Percentiles rank a stretch among this genome's conserved stretches.
phyloP scores from a whole-genome alignment of 371 early-diverging fungal species.

The Syncephalastrum contaminatum region DNA sequence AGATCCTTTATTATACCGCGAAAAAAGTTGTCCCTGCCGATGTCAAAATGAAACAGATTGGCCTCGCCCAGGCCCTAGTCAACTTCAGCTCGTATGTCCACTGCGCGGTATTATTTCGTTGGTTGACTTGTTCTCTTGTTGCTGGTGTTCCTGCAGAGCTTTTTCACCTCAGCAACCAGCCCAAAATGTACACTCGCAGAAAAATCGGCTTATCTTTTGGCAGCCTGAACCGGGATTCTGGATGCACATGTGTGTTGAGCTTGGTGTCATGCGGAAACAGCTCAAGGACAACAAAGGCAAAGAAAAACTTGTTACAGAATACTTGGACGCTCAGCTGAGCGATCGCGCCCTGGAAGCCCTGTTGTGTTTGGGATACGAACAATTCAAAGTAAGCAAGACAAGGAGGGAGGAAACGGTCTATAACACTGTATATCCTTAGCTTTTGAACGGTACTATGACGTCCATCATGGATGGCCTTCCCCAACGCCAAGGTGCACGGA shows the following conservation, averaged over 20 bases:
- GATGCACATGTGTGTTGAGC: conserved; percentile 71
- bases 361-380: conserved; percentile 57
- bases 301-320: conserved; percentile 56
- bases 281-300: conserved; percentile 60
- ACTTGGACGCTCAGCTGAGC: conserved; percentile 58
- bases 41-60: conserved; percentile 80
- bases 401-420: conserved; percentile 13
- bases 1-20: conserved; percentile 77
- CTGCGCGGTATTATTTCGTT: not conserved
- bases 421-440: conserved; percentile 14
- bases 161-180: conserved; percentile 64
- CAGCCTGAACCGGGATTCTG: conserved; percentile 77
- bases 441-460: conserved; percentile 46
- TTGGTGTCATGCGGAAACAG: conserved; percentile 51
- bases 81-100: conserved; percentile 68
- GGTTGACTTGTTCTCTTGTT: not conserved
- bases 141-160: conserved; percentile 41
- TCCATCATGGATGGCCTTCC: conserved; percentile 30
- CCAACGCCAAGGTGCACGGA: conserved; percentile 37
- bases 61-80: conserved; percentile 78
- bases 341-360: conserved; percentile 57
- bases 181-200: conserved; percentile 72
- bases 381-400: conserved; percentile 53
- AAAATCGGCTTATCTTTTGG: conserved; percentile 64
- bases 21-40: conserved; percentile 71